Conservation (phyloP, 2,329 filamentous ascomycete species). For the Fusarium verticillioides region DNA sequence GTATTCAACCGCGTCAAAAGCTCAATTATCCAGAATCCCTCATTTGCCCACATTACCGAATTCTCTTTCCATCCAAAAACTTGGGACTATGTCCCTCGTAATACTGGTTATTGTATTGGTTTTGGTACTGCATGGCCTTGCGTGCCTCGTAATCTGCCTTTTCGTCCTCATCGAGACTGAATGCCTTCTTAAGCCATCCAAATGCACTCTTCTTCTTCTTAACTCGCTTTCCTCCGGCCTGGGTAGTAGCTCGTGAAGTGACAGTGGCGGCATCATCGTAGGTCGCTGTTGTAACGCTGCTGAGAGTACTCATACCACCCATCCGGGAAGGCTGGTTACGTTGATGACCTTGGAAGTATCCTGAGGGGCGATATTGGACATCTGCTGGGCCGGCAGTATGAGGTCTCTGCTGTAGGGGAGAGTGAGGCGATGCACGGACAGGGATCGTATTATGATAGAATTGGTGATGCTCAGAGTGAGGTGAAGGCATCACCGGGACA, state of each 20-base stretch:
- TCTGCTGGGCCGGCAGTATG: slow-evolving; percentile 60
- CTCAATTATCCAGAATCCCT: slow-evolving; percentile 6
- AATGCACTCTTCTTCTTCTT: slow-evolving; percentile 77
- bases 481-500: slow-evolving; percentile 46
- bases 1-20: not conserved
- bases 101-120: slow-evolving; percentile 58
- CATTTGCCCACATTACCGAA: slow-evolving; percentile 44
- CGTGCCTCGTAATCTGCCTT: slow-evolving; percentile 68
- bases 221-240: slow-evolving; percentile 54
- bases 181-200: slow-evolving; percentile 76
- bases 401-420: slow-evolving; percentile 69
- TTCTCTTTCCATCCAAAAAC: slow-evolving; percentile 66
- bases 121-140: slow-evolving; percentile 57
- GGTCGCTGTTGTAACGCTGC: slow-evolving; percentile 62
- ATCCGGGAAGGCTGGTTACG: slow-evolving; percentile 64
- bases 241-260: slow-evolving; percentile 42
- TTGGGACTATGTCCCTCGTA: slow-evolving; percentile 62
- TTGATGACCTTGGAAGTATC: slow-evolving; percentile 53
- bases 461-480: slow-evolving; percentile 56
- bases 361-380: slow-evolving; percentile 45
- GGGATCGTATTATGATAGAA: slow-evolving; percentile 62
- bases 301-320: slow-evolving; percentile 67
- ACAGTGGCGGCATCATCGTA: slow-evolving; percentile 51
- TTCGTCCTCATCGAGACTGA: slow-evolving; percentile 72
- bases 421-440: slow-evolving; percentile 71